Evolutionary conservation across 768 basidiomycete genomes (phyloP).

Genomic region (Russula sp.): DNA sequence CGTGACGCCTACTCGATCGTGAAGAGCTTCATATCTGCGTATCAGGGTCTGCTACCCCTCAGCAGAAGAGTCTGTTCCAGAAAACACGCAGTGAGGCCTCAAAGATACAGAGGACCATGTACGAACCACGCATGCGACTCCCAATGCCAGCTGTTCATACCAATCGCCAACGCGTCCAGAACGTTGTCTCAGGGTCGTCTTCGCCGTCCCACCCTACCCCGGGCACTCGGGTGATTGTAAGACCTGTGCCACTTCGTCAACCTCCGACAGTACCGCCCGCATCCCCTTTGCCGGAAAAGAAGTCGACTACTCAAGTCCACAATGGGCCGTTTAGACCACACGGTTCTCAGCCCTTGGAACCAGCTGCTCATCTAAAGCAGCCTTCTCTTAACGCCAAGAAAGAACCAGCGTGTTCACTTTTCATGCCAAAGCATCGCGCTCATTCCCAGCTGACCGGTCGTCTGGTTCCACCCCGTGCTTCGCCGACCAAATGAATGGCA

Average conservation of each 20-base stretch:
- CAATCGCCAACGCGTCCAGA: slow-evolving; percentile 32
- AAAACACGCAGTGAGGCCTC: slow-evolving; percentile 68
- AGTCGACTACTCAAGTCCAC: not conserved
- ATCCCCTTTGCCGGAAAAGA: slow-evolving; percentile 24
- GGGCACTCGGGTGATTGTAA: slow-evolving; percentile 18
- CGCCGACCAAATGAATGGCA: slow-evolving; percentile 9
- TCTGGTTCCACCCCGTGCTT: slow-evolving; percentile 15
- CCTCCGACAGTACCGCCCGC: slow-evolving; percentile 7
- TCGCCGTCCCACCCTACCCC: slow-evolving; percentile 25
- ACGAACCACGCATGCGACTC: slow-evolving; percentile 46
- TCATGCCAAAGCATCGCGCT: slow-evolving; percentile 72
- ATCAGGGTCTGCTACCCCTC: slow-evolving; percentile 36
- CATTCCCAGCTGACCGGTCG: slow-evolving; percentile 33
- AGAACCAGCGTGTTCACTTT: slow-evolving; percentile 55
- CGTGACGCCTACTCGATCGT: slow-evolving; percentile 5
- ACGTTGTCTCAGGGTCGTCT: slow-evolving; percentile 25
- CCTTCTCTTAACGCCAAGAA: slow-evolving; percentile 43
- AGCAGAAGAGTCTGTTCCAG: slow-evolving; percentile 69
- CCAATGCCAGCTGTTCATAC: slow-evolving; percentile 45
- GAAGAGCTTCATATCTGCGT: slow-evolving; percentile 19
- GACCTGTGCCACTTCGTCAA: slow-evolving; percentile 10
- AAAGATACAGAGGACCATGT: slow-evolving; percentile 58
- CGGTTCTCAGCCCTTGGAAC: slow-evolving; percentile 16
- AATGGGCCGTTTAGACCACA: slow-evolving; percentile 7
- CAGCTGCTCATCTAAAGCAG: slow-evolving; percentile 34